Evolutionary conservation across 2,329 filamentous ascomycete genomes (phyloP).

Genomic region (Dactylellina cionopaga): DNA sequence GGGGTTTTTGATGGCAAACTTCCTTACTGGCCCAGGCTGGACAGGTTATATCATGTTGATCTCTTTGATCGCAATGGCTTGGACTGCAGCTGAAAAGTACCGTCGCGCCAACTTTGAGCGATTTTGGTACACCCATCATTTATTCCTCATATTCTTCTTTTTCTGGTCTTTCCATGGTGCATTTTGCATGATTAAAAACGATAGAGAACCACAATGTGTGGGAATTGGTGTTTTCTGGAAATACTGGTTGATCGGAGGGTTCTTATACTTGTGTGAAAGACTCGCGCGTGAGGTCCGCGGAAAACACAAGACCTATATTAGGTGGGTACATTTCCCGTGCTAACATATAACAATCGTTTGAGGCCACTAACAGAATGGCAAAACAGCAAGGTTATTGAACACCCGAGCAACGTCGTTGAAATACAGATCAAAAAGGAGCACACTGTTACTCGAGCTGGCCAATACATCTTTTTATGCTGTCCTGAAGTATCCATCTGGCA

Average conservation of each 20-base stretch:
- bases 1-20: slow-evolving; percentile 80
- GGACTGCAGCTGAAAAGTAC: slow-evolving; percentile 80
- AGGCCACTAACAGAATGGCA: not conserved
- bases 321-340: not conserved
- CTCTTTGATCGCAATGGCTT: slow-evolving; percentile 79
- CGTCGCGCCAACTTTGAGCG: slow-evolving; percentile 84
- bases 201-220: slow-evolving; percentile 80
- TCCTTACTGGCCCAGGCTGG: slow-evolving; percentile 83
- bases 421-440: slow-evolving; percentile 92
- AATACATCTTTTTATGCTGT: slow-evolving; percentile 90
- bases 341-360: not conserved
- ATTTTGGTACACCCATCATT: slow-evolving; percentile 90
- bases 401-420: slow-evolving; percentile 87
- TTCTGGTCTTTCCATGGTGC: slow-evolving; percentile 91
- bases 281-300: slow-evolving; percentile 81
- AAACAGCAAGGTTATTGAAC: slow-evolving; percentile 80
- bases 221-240: slow-evolving; percentile 86
- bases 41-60: slow-evolving; percentile 86
- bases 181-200: slow-evolving; percentile 90
- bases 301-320: slow-evolving; percentile 84
- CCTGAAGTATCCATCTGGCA: slow-evolving; percentile 87
- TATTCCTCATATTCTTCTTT: slow-evolving; percentile 87
- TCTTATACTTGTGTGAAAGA: slow-evolving; percentile 81
- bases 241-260: slow-evolving; percentile 87
- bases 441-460: slow-evolving; percentile 81